Evolutionary conservation across 2,329 filamentous ascomycete species (phyloP), one percentile per base, ranked within the genome.

Genomic region (Colletotrichum tropicicola): DNA sequence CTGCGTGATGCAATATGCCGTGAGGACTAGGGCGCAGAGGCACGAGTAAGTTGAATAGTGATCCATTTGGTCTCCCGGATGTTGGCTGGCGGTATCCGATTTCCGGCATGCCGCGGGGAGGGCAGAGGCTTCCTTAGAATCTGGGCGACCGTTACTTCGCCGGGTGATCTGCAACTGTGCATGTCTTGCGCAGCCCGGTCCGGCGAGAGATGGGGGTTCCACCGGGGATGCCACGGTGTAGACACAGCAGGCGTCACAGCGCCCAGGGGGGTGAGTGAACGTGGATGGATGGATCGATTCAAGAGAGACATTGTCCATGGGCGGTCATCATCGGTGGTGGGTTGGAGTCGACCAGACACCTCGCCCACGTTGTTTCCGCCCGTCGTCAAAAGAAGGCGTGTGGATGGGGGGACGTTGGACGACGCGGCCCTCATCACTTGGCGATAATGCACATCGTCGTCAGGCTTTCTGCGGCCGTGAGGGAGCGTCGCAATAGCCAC

Each of bases 161-260:
- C 17, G 41, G 41, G 44, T 48, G 60, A 64, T 64, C 55, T 64
- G 60, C 60, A 47, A 53, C 47, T 47, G 30, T 9, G 25, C 48
- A 35, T 25, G 48, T 59, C 55, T 44, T 57, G 44, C 17, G 25
- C 25, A 27, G 27, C 52, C 19, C 23, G 10, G 23, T 35, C 52
- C 43, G 19, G 56, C 39, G 25, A 44, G 44, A 39, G 10, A 51
- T 17, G 15, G 55, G 9, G n/a, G n/a, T n/a, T 3, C 60, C 60
- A 64, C 48, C 6, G 41, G 6, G 23, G 12, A 25, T 59, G 47
- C 12, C 47, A 59, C 60, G 55, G 45, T 27, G 55, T 59, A 52
- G 59, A 43, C 13, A 44, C 47, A 53, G 30, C 25, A 32, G 5
- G 25, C 35, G 30, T 54, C 47, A 58, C 55, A 43, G 32, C 21